Conservation (phyloP, 441 rosid genomes). For the Isatis lusitanica region DNA sequence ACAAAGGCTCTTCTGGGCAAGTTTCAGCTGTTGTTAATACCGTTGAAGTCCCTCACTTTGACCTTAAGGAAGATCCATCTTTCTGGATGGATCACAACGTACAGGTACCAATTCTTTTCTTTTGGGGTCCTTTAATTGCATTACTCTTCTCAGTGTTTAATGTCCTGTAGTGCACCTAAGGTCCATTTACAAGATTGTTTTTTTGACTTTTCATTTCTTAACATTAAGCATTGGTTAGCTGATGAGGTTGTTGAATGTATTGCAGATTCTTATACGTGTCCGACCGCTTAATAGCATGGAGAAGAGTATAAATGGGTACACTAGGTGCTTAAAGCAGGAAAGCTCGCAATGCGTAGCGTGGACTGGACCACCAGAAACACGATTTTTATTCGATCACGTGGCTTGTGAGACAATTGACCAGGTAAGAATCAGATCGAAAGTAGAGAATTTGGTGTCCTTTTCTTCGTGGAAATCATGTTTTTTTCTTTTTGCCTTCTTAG, state of each 20-base stretch:
- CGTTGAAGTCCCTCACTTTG: slow-evolving; percentile 93
- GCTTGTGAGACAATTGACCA: slow-evolving; percentile 97
- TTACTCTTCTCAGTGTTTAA: background rate
- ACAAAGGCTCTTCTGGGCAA: slow-evolving; percentile 61
- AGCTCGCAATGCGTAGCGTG: slow-evolving; percentile 76
- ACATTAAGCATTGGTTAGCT: background rate
- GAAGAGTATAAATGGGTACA: slow-evolving; percentile 68
- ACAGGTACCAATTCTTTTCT: slow-evolving; percentile 55
- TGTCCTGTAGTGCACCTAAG: background rate
- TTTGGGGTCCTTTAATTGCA: background rate
- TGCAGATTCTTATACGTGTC: slow-evolving; percentile 85
- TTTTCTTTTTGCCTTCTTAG: slow-evolving; percentile 35
- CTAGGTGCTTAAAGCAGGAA: slow-evolving; percentile 94
- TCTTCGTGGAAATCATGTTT: slow-evolving; percentile 3
- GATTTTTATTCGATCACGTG: slow-evolving; percentile 89
- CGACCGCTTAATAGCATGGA: slow-evolving; percentile 94
- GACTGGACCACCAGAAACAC: slow-evolving; percentile 90
- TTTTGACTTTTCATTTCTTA: background rate
- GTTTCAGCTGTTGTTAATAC: slow-evolving; percentile 55
- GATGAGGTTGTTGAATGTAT: slow-evolving; percentile 2
- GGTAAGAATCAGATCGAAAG: slow-evolving; percentile 46
- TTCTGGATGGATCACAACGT: slow-evolving; percentile 99
- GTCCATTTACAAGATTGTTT: background rate
- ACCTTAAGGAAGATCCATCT: slow-evolving; percentile 90
- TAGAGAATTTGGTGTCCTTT: background rate